phyloP scores from a whole-genome alignment of 148 eudicot genomes.

The Pharnaceum exiguum region DNA sequence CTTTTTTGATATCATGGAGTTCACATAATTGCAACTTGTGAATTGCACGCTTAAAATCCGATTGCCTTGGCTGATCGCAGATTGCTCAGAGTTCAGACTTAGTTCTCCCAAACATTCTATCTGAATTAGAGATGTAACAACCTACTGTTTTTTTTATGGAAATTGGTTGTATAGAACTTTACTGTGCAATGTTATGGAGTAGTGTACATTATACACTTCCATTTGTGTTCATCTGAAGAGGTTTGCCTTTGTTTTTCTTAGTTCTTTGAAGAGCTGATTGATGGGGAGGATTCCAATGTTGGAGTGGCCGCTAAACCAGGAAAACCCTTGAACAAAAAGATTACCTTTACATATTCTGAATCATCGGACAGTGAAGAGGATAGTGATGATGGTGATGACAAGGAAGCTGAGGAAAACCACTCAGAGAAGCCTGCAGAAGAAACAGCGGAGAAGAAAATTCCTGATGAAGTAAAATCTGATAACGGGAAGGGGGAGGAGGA shows the following conservation, averaged over 20 bases:
- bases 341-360: constrained; percentile 61
- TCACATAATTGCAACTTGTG: no score
- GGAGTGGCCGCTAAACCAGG: constrained; percentile 19
- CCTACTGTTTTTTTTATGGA: not conserved
- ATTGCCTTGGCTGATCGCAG: no score
- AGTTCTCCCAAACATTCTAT: not conserved
- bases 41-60: no score
- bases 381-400: constrained; percentile 28
- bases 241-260: constrained; percentile 19
- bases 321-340: constrained; percentile 60
- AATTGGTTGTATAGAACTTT: not conserved
- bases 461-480: constrained; percentile 20
- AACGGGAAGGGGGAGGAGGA: constrained; percentile 14
- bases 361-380: constrained; percentile 55
- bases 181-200: not conserved
- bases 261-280: constrained; percentile 76
- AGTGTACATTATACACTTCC: not conserved
- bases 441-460: constrained; percentile 19
- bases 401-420: constrained; percentile 23
- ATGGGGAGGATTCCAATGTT: constrained; percentile 36
- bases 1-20: no score
- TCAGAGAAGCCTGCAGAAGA: constrained; percentile 17
- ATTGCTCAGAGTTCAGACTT: no score
- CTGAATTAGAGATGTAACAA: no score
- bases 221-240: not conserved